Evolutionary conservation across 495 filamentous ascomycete genomes (phyloP), one percentile per base, ranked within the genome.

Genomic region (Lentithecium fluviatile): DNA sequence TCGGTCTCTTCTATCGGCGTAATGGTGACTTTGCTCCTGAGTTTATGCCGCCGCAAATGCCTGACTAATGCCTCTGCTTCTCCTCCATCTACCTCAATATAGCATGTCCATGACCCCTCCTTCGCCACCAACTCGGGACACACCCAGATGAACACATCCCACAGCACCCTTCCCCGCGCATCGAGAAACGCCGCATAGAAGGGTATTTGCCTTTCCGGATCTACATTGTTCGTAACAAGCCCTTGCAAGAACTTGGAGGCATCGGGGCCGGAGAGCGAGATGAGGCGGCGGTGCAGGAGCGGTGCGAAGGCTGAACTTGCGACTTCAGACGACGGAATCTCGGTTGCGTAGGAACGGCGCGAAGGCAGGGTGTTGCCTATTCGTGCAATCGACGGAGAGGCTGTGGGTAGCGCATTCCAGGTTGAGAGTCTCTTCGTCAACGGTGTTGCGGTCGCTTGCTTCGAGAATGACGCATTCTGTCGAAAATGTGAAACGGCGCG

Each of bases 81-180:
- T 20, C 67, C 72, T 32, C 80, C 83, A 72, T 95, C 91, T 23
- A 90, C 85, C 64, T 98, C 94, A 63, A 97, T 80, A 40, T 95
- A 69, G 80, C 87, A 96, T 17, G 75, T 77, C 10, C 75, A 77
- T n/a, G 5, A 3, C 40, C 15, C 40, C 40, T 83, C 80, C 51
- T 58, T 63, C 52, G 53, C 26, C 23, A 8, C 47, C 17, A 38
- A 66, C 24, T 61, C 52, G 10, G 61, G 15, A 13, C 65, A 58
- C 11, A 85, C 85, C 77, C 94, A 96, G 26, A 98, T 78, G 76
- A 96, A 96, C 24, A 89, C 88, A 72, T 98, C 94, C 73, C 91
- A 83, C 24, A 97, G 77, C 10, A 97, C 78, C 40, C 90, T 81
- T 43, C 94, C 92, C 63, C 86, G 82, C 19, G 90, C 90, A 64